These are phyloP conservation scores for Pythium brachiatum DNA, from an alignment of 352 stramenopile species.

Conservation along the genomic window DNA sequence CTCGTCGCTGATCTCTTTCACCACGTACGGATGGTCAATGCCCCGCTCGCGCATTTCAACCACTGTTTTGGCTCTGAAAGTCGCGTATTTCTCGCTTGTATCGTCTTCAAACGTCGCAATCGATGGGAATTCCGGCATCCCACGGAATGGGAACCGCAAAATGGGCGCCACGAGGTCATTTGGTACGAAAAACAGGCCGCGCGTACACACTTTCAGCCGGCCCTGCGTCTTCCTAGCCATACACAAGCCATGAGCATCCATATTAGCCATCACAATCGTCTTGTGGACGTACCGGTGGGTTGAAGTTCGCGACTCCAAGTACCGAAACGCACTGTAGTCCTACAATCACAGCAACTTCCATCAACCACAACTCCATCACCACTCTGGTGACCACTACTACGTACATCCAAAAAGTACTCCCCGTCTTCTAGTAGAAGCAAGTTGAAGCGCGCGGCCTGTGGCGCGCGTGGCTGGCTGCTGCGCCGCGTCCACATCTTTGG, in stretches of 20 bases:
- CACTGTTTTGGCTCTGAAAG: conserved; percentile 52
- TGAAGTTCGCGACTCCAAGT: conserved; percentile 38
- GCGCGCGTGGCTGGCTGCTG: conserved; percentile 18
- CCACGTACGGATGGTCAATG: conserved; percentile 67
- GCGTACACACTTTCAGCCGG: conserved; percentile 81
- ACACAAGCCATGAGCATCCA: background rate
- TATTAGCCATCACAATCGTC: background rate
- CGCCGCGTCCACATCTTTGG: conserved; percentile 22
- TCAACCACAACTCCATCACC: background rate
- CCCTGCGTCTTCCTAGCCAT: conserved; percentile 49
- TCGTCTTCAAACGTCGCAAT: conserved; percentile 45
- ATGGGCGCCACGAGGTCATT: conserved; percentile 66
- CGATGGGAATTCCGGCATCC: conserved; percentile 48
- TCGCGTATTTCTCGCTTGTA: conserved; percentile 37
- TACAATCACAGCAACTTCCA: conserved; percentile 16
- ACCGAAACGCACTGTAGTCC: conserved; percentile 68
- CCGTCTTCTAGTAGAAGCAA: conserved; percentile 90
- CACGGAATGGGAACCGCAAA: conserved; percentile 78
- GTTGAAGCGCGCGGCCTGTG: conserved; percentile 65
- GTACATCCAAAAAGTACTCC: conserved; percentile 89
- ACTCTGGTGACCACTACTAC: conserved; percentile 1
- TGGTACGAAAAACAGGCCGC: conserved; percentile 89
- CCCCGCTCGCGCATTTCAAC: conserved; percentile 75
- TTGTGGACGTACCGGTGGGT: conserved; percentile 22
- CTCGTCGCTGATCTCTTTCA: conserved; percentile 34